These are phyloP conservation scores for Eucalyptus sp. DNA, from an alignment of 345 rosid species.

Conservation along the genomic window DNA sequence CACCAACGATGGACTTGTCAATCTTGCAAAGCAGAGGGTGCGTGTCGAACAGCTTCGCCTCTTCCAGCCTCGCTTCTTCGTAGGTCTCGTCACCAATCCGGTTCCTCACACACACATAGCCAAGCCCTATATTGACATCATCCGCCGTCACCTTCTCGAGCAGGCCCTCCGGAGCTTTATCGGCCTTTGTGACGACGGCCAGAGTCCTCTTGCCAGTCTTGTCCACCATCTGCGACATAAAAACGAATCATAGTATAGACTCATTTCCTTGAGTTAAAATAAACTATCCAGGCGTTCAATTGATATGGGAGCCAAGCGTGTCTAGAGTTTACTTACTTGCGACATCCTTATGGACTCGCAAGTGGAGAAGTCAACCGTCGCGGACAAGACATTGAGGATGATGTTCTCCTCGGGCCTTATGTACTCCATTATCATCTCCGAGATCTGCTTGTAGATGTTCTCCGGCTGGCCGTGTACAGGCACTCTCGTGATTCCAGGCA, in stretches of 20 bases:
- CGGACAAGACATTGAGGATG: conserved; percentile 36
- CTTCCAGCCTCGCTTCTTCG: conserved; percentile 12
- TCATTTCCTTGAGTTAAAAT: background rate
- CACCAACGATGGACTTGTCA: conserved; percentile 17
- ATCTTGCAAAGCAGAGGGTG: conserved; percentile 11
- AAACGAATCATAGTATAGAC: background rate
- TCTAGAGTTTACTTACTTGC: background rate
- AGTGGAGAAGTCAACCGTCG: conserved; percentile 24
- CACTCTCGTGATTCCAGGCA: conserved; percentile 48
- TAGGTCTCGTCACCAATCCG: conserved; percentile 24
- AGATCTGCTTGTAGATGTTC: conserved; percentile 30
- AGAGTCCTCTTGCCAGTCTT: conserved; percentile 27
- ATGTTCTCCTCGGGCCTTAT: conserved; percentile 32
- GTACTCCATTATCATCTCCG: conserved; percentile 24
- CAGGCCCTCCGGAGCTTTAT: conserved; percentile 36
- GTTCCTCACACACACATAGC: conserved; percentile 37
- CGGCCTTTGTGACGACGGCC: conserved; percentile 39
- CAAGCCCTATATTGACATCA: conserved; percentile 36
- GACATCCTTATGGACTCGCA: conserved; percentile 57
- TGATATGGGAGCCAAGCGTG: background rate
- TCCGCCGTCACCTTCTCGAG: conserved; percentile 31
- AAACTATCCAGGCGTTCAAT: background rate
- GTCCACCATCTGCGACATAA: conserved; percentile 8
- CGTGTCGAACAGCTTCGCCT: conserved; percentile 3
- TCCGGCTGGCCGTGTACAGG: conserved; percentile 44